Evolutionary conservation across 768 basidiomycete species (phyloP).

Genomic region (Chiua virens): DNA sequence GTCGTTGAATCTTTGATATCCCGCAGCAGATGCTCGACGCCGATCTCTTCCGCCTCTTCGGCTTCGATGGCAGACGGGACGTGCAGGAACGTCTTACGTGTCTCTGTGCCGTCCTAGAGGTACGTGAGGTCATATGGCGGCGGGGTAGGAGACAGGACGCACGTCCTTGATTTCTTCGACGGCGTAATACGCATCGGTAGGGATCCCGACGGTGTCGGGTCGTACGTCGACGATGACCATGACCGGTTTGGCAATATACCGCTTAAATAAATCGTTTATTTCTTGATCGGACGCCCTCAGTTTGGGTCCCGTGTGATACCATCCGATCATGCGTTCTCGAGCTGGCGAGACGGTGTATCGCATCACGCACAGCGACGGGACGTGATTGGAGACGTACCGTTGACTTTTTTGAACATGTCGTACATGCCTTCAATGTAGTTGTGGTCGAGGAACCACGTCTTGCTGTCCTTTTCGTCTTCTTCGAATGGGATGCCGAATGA

Average conservation of each 20-base stretch:
- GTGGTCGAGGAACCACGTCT: slow-evolving; percentile 99
- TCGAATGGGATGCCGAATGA: slow-evolving; percentile 98
- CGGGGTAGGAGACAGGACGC: slow-evolving; percentile 30
- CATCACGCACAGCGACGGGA: too few relatives aligned
- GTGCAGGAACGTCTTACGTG: slow-evolving; percentile 82
- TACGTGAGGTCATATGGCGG: background rate
- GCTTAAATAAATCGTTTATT: slow-evolving; percentile 95
- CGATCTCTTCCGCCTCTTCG: slow-evolving; percentile 96
- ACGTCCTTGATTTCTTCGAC: slow-evolving; percentile 99
- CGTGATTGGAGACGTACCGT: slow-evolving; percentile 56
- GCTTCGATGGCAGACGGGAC: slow-evolving; percentile 94
- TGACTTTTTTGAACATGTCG: slow-evolving; percentile 99
- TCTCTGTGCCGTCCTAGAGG: slow-evolving; percentile 78
- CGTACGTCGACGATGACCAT: slow-evolving; percentile 99
- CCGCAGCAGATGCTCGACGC: slow-evolving; percentile 94
- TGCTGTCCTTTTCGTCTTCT: slow-evolving; percentile 96
- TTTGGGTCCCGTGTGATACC: slow-evolving; percentile 98
- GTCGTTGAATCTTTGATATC: slow-evolving; percentile 97
- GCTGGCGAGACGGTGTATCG: slow-evolving; percentile 57
- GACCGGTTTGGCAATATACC: slow-evolving; percentile 82
- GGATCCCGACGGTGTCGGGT: slow-evolving; percentile 87
- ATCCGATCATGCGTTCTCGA: slow-evolving; percentile 93
- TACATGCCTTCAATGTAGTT: slow-evolving; percentile 99
- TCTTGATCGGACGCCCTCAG: slow-evolving; percentile 96
- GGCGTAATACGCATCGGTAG: slow-evolving; percentile 96